A percentile compares a stretch with the other conserved stretches of the same genome.
Conservation (phyloP, 2,329 filamentous ascomycete species). For the Helotiales sp. region DNA sequence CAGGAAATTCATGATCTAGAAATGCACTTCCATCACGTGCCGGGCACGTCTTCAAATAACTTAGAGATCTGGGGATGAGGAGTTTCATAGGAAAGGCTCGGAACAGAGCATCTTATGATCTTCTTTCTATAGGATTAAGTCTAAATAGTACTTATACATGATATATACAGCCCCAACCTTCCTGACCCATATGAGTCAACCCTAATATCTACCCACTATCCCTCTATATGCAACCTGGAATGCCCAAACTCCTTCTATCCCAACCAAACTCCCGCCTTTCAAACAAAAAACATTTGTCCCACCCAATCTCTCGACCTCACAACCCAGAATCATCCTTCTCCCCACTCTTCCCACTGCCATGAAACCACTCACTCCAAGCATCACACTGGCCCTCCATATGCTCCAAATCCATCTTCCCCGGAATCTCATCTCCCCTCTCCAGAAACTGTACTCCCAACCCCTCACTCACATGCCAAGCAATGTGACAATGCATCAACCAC, state of each 20-base stretch:
- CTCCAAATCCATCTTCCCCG: background rate
- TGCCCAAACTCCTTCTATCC: too few relatives aligned
- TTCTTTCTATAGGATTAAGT: too few relatives aligned
- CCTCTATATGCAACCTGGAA: too few relatives aligned
- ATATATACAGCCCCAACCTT: too few relatives aligned
- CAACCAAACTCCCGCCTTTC: background rate
- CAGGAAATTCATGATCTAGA: too few relatives aligned
- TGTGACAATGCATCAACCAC: constrained; percentile 52
- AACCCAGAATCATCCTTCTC: constrained; percentile 14
- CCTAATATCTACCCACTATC: too few relatives aligned
- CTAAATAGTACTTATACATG: too few relatives aligned
- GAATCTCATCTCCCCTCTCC: constrained; percentile 12
- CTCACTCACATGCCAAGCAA: constrained; percentile 21
- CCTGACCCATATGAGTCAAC: too few relatives aligned
- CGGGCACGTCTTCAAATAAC: background rate
- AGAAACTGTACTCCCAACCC: constrained; percentile 23
- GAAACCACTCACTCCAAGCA: constrained; percentile 15
- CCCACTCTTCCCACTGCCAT: background rate
- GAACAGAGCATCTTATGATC: too few relatives aligned
- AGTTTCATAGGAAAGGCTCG: too few relatives aligned
- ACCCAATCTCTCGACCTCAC: background rate
- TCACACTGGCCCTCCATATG: constrained; percentile 10
- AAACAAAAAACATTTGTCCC: background rate
- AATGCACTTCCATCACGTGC: background rate
- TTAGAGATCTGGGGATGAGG: background rate